Percentiles rank a stretch among this genome's conserved stretches.
Evolutionary conservation across 768 basidiomycete species (phyloP).

Genomic region (Xerocomus potaroensis): DNA sequence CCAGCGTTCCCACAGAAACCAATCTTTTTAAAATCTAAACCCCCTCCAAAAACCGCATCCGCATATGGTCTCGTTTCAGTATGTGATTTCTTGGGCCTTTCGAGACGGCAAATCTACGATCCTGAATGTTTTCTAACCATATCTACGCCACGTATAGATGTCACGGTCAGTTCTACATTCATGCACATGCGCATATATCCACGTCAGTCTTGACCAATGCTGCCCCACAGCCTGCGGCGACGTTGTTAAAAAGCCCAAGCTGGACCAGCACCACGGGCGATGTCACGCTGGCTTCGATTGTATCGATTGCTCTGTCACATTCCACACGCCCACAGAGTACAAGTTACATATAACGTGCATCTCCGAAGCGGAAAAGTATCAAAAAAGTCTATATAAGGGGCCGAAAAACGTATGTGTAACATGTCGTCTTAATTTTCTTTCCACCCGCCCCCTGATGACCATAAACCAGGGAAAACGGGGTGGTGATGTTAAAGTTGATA

Average conservation of each 20-base stretch:
- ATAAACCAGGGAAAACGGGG: neutral
- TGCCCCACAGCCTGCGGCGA: constrained; percentile 64
- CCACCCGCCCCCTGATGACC: neutral
- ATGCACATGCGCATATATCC: neutral
- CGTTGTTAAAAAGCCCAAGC: constrained; percentile 89
- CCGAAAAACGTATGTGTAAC: constrained; percentile 44
- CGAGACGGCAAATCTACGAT: neutral
- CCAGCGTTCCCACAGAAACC: no score
- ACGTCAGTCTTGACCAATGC: neutral
- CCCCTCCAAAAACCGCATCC: no score
- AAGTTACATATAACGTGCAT: constrained; percentile 83
- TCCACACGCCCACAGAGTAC: constrained; percentile 70
- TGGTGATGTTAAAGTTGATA: neutral
- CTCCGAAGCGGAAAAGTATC: constrained; percentile 90
- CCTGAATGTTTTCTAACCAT: neutral
- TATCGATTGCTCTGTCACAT: constrained; percentile 86
- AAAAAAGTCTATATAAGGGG: constrained; percentile 82
- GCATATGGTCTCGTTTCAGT: constrained; percentile 74
- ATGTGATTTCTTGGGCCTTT: constrained; percentile 23
- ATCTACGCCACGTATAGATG: constrained; percentile 46
- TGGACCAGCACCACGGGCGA: constrained; percentile 66
- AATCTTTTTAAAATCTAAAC: no score
- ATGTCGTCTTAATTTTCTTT: neutral
- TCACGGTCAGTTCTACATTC: constrained; percentile 47
- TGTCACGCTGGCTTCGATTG: constrained; percentile 74